Conservation (phyloP, 2,329 filamentous ascomycete genomes). For the Tolypocladium amazonense region DNA sequence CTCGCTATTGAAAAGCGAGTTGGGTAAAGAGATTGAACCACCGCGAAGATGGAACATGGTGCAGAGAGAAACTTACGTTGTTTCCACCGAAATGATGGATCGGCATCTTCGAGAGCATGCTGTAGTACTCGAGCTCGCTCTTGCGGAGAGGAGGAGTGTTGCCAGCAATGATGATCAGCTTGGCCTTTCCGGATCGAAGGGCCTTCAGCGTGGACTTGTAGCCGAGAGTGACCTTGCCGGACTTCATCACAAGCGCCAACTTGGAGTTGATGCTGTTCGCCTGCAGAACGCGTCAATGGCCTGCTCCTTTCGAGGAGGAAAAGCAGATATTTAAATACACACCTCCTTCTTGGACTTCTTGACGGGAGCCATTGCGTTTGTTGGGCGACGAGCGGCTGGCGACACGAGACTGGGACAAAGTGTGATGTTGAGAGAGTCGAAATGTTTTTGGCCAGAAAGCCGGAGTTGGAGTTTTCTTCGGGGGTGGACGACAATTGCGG, state of each 20-base stretch:
- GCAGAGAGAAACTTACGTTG: conserved; percentile 69
- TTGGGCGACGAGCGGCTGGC: conserved; percentile 20
- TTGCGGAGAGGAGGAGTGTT: conserved; percentile 98
- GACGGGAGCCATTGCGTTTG: conserved; percentile 51
- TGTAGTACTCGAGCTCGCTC: conserved; percentile 93
- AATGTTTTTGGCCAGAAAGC: conserved; percentile 12
- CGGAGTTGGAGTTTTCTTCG: conserved; percentile 12
- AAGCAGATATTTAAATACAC: no score
- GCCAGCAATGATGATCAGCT: conserved; percentile 87
- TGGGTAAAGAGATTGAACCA: not conserved
- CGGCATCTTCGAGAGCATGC: conserved; percentile 84
- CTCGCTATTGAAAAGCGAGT: conserved; percentile 6
- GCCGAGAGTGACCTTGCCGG: conserved; percentile 44
- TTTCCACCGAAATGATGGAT: conserved; percentile 98
- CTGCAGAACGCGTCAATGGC: no score
- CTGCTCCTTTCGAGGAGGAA: no score
- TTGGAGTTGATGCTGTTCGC: conserved; percentile 58
- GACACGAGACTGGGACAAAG: not conserved
- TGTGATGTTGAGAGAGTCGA: conserved; percentile 14
- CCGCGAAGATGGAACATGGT: not conserved
- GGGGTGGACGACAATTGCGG: conserved; percentile 10
- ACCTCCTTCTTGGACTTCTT: conserved; percentile 84
- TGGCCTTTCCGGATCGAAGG: conserved; percentile 92
- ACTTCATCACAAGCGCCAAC: conserved; percentile 54
- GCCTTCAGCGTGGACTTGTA: conserved; percentile 57